A percentile compares a stretch with the other conserved stretches of the same genome.
Conservation (phyloP, 208 protist genomes). For the Balamuthia mandrillaris region DNA sequence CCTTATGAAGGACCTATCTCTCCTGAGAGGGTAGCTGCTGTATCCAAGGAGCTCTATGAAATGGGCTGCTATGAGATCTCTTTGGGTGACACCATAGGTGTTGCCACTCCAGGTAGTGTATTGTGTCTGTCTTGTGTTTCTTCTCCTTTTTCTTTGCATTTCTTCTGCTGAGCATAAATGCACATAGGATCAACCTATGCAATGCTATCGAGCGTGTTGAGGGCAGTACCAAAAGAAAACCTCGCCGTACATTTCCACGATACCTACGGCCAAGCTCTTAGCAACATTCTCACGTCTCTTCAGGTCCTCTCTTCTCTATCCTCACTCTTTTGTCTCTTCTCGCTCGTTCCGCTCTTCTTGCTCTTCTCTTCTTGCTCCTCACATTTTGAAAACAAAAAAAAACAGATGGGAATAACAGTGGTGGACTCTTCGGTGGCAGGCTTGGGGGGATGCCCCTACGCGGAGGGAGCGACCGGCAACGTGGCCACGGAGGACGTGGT, state of each 20-base stretch:
- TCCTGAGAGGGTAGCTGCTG: constrained; percentile 48
- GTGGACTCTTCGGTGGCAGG: constrained; percentile 73
- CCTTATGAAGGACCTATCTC: constrained; percentile 71
- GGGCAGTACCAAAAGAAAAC: constrained; percentile 37
- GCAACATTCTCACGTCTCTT: constrained; percentile 73
- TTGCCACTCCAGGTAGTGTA: constrained; percentile 58
- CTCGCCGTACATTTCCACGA: constrained; percentile 82
- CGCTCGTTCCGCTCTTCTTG: constrained; percentile 35
- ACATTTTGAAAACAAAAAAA: background rate
- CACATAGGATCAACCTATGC: constrained; percentile 35
- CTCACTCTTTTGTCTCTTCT: background rate
- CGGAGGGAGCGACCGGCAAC: constrained; percentile 65
- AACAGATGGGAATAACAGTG: constrained; percentile 57
- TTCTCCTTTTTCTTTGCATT: background rate
- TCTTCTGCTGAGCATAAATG: background rate
- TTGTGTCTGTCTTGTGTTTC: background rate
- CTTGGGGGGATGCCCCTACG: constrained; percentile 76
- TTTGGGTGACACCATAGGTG: constrained; percentile 81
- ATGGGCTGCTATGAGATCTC: constrained; percentile 83
- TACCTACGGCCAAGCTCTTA: constrained; percentile 75
- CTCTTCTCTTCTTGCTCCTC: background rate
- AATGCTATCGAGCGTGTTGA: constrained; percentile 53
- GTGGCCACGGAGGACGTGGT: constrained; percentile 80
- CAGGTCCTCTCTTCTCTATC: background rate
- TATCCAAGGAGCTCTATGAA: constrained; percentile 64